Base-by-base conservation (phyloP, 768 basidiomycete genomes). In the Daedaleopsis sinensis region DNA sequence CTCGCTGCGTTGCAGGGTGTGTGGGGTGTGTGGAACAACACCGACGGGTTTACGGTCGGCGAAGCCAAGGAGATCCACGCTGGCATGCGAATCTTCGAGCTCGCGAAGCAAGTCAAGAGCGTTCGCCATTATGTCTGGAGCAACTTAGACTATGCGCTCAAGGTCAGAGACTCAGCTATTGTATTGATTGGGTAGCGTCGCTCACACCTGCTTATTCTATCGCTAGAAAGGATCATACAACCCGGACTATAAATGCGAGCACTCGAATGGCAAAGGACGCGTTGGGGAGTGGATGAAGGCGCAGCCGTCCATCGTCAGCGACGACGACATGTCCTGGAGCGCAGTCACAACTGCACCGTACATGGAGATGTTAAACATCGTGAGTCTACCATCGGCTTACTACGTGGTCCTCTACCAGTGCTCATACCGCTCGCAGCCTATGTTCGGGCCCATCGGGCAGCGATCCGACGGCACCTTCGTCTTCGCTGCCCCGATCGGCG, bases 41-140 rank as follows among this genome's bases (percentile, higher is more conserved):
- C 66, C 5, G 66, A 67, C 32, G 55, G 59, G 19, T 79, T 78
- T 61, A 79, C 74, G 5, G 73, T 79, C 13, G 78, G 78, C 9
- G 76, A 78, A 62, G 61, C 76, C 59, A 72, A 73, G 54, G 78
- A 79, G 64, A 72, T 76, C 0, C 70, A 75, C 68, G 52, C 66
- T n/a, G 78, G 77, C 1, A 74, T 80, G 50, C 73, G 76, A 49
- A 75, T 80, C 19, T 80, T 76, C 61, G 79, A 80, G 59, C 67
- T 70, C 9, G 77, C 78, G 5, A 73, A 77, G 54, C 71, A 73
- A 35, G 68, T 65, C 19, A 62, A 66, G 15, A 67, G 74, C 18
- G 63, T 77, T 58, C 67, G 72, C 19, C 79, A 80, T 65, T 76
- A 75, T 38, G 73, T 80, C 19, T 80, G 73, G 72, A 77, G 78